These are phyloP conservation scores for Yamadazyma philogaea DNA, from an alignment of 805 yeast species.

Conservation along the genomic window DNA sequence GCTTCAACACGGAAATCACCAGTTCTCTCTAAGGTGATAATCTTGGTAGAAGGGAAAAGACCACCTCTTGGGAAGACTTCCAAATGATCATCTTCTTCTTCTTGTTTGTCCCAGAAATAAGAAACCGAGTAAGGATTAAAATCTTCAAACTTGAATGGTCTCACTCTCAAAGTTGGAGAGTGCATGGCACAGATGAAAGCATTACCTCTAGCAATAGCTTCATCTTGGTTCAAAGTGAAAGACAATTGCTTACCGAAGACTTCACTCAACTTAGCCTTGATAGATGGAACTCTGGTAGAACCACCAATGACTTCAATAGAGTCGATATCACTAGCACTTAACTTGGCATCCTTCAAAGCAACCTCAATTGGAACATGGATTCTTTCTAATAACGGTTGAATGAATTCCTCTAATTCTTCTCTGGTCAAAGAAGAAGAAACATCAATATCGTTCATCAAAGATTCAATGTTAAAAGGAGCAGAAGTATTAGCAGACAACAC, in stretches of 20 bases:
- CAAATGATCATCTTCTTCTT: conserved; percentile 84
- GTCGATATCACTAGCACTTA: conserved; percentile 72
- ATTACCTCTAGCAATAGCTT: conserved; percentile 98
- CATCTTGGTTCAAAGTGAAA: conserved; percentile 97
- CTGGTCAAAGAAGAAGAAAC: conserved; percentile 86
- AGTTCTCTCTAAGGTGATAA: conserved; percentile 88
- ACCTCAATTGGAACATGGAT: conserved; percentile 71
- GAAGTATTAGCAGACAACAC: conserved; percentile 91
- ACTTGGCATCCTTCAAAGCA: conserved; percentile 79
- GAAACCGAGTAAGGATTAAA: conserved; percentile 88
- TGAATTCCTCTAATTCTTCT: conserved; percentile 88
- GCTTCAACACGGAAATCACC: conserved; percentile 87
- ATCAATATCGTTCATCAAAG: conserved; percentile 96
- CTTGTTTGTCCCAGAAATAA: conserved; percentile 91
- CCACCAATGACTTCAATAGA: conserved; percentile 97
- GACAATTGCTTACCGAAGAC: conserved; percentile 84
- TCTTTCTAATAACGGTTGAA: conserved; percentile 76
- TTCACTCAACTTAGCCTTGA: conserved; percentile 77
- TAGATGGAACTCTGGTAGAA: conserved; percentile 93
- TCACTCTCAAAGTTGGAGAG: conserved; percentile 97
- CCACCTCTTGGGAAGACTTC: conserved; percentile 98
- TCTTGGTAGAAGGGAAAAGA: conserved; percentile 89
- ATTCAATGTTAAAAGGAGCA: conserved; percentile 94
- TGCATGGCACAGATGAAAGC: conserved; percentile 98
- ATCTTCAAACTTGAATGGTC: conserved; percentile 98